Percentiles rank a stretch among this genome's conserved stretches.
Evolutionary conservation across 441 rosid species (phyloP).

Genomic region (Euphorbia schlechtendalii): DNA sequence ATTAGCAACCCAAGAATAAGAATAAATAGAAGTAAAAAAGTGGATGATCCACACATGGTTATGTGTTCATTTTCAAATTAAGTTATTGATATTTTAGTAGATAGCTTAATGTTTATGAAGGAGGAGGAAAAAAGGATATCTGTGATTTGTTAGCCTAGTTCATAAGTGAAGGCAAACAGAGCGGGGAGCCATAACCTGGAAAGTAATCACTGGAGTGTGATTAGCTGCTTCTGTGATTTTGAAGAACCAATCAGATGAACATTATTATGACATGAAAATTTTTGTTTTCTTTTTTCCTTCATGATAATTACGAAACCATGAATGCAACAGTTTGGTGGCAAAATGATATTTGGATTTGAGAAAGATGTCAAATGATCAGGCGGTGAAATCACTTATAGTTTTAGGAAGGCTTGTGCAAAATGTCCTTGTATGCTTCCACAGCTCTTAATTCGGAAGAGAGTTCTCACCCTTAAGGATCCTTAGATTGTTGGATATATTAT

Average conservation of each 20-base stretch:
- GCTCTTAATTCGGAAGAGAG: background rate
- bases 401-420: background rate
- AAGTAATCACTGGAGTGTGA: no score
- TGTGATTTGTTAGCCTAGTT: background rate
- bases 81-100: background rate
- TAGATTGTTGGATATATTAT: background rate
- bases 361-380: no score
- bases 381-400: background rate
- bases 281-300: no score
- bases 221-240: no score
- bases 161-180: background rate
- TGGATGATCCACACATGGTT: background rate
- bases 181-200: background rate
- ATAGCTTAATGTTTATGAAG: no score
- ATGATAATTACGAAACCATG: no score
- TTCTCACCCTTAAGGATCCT: background rate
- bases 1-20: background rate
- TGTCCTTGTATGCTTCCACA: background rate
- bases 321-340: no score
- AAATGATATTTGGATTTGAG: no score
- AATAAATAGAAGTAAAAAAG: background rate
- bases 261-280: no score
- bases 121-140: background rate
- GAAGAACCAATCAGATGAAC: no score
- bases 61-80: background rate